phyloP scores from a whole-genome alignment of 768 basidiomycete species.

The Xerocomus potaroensis region DNA sequence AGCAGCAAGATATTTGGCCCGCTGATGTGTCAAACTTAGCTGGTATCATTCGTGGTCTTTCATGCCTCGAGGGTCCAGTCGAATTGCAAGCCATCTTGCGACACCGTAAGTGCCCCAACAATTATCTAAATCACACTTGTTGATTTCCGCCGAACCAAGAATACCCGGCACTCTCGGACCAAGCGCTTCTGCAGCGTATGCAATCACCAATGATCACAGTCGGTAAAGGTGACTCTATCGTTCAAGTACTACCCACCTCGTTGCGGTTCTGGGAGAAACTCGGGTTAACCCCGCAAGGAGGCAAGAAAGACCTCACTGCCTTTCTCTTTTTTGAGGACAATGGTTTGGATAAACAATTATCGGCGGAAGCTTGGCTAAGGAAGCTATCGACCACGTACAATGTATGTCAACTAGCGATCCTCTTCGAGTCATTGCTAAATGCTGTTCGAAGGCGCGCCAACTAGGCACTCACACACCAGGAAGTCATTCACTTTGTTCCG shows the following conservation, averaged over 20 bases:
- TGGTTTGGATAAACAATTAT: constrained; percentile 40
- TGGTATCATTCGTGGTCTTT: constrained; percentile 30
- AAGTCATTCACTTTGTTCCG: constrained; percentile 39
- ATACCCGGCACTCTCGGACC: constrained; percentile 1
- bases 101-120: constrained; percentile 28
- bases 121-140: not conserved
- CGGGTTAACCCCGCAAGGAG: constrained; percentile 64
- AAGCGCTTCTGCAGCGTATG: constrained; percentile 28
- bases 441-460: constrained; percentile 47
- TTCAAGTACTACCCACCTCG: constrained; percentile 68
- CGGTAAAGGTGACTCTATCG: constrained; percentile 61
- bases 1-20: constrained; percentile 47
- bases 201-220: constrained; percentile 59
- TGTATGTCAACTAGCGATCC: constrained; percentile 38
- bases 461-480: constrained; percentile 58
- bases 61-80: constrained; percentile 37
- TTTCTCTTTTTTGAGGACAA: constrained; percentile 69
- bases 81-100: constrained; percentile 44
- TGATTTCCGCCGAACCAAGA: constrained; percentile 3
- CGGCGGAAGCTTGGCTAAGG: constrained; percentile 59
- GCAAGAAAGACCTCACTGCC: constrained; percentile 64
- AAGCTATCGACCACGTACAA: constrained; percentile 51
- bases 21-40: constrained; percentile 51
- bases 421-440: constrained; percentile 10
- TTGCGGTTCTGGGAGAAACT: constrained; percentile 85